Conservation (phyloP, 495 filamentous ascomycete species). For the Zalerion maritima region DNA sequence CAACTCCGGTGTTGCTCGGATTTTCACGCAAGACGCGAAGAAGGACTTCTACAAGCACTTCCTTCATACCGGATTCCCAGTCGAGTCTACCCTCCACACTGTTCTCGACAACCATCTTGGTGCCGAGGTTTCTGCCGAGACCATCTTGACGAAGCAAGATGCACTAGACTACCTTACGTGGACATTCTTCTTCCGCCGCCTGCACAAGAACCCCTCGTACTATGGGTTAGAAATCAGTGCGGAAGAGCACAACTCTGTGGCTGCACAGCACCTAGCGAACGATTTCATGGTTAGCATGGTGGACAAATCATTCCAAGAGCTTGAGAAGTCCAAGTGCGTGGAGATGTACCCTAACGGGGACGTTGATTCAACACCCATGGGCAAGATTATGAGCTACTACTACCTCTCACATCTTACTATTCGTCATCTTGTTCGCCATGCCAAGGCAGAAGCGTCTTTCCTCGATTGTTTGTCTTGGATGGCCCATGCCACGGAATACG, state of each 20-base stretch:
- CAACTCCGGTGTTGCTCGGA: conserved; percentile 82
- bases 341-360: conserved; percentile 72
- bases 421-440: conserved; percentile 59
- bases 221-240: conserved; percentile 91
- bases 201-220: conserved; percentile 98
- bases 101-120: conserved; percentile 95
- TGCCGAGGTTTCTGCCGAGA: conserved; percentile 87
- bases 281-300: conserved; percentile 89
- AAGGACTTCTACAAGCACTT: conserved; percentile 99
- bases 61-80: conserved; percentile 92
- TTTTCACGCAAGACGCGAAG: conserved; percentile 94
- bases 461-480: conserved; percentile 86
- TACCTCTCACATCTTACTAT: conserved; percentile 96
- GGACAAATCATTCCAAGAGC: conserved; percentile 63
- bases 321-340: conserved; percentile 73
- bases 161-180: conserved; percentile 95
- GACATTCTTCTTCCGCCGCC: conserved; percentile 96
- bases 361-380: conserved; percentile 73
- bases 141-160: conserved; percentile 86
- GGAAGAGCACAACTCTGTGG: conserved; percentile 83
- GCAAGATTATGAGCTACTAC: conserved; percentile 99
- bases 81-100: conserved; percentile 91
- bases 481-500: conserved; percentile 85
- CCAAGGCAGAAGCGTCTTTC: conserved; percentile 65
- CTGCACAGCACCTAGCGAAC: conserved; percentile 71